Evolutionary conservation across 2,329 filamentous ascomycete species (phyloP).

Genomic region (Ceratocystis cacaofunesta): DNA sequence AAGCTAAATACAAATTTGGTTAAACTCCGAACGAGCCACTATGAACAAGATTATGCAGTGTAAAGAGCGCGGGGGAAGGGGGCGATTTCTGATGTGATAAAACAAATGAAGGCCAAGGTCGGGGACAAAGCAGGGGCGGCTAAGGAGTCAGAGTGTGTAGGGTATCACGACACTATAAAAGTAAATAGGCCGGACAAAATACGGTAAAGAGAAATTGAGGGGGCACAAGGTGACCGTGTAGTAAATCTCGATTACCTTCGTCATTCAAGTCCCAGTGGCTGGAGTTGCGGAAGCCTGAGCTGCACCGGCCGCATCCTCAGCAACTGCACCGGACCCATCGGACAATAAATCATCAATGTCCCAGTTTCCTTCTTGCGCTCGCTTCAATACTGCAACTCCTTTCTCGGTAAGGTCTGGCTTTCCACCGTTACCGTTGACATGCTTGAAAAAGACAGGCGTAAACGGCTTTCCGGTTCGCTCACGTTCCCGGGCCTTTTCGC

Average conservation of each 20-base stretch:
- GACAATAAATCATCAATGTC: constrained; percentile 31
- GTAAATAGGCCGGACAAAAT: neutral
- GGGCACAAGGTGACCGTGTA: too few species aligned
- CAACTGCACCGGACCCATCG: constrained; percentile 12
- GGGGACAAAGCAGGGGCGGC: neutral
- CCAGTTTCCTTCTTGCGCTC: constrained; percentile 41
- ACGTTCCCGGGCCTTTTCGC: constrained; percentile 68
- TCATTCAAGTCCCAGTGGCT: neutral
- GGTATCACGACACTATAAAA: neutral
- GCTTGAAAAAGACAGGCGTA: constrained; percentile 76
- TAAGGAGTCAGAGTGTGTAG: neutral
- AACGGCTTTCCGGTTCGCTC: constrained; percentile 56
- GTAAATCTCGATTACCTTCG: neutral
- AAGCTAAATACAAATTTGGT: neutral
- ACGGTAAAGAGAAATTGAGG: neutral
- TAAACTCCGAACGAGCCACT: neutral
- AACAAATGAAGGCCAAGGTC: neutral
- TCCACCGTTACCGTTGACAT: constrained; percentile 39
- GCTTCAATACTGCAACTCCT: constrained; percentile 35
- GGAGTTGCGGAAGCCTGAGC: neutral
- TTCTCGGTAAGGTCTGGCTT: constrained; percentile 41
- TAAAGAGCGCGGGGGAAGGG: neutral
- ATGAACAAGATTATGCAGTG: neutral
- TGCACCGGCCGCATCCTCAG: constrained; percentile 11
- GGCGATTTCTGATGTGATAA: neutral